These are phyloP conservation scores for Suhomyces canberraensis DNA, from an alignment of 805 yeast genomes.

Conservation along the genomic window DNA sequence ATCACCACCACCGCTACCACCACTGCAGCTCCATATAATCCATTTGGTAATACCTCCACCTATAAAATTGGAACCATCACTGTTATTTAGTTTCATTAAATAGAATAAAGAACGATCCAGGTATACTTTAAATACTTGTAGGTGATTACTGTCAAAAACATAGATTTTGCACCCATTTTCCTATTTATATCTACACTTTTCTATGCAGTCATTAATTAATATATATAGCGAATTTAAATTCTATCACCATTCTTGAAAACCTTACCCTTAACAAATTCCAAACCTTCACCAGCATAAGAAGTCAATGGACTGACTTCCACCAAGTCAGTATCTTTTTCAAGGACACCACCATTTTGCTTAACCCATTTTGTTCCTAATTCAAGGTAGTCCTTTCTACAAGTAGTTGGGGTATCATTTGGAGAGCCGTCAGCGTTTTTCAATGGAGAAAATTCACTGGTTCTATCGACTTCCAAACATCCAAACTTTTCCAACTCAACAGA, in stretches of 20 bases:
- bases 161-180: too few species aligned
- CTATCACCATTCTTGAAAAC: conserved; percentile 31
- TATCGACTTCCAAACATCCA: conserved; percentile 88
- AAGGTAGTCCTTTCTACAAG: conserved; percentile 67
- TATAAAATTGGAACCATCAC: background rate
- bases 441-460: conserved; percentile 87
- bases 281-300: conserved; percentile 74
- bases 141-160: too few species aligned
- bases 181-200: too few species aligned
- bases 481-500: conserved; percentile 65
- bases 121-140: too few species aligned
- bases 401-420: conserved; percentile 78
- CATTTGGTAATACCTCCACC: background rate
- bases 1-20: background rate
- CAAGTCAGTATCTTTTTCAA: conserved; percentile 41
- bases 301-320: conserved; percentile 79
- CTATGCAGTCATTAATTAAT: conserved; percentile 1
- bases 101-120: too few species aligned
- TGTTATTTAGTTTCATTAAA: too few species aligned
- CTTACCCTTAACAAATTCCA: conserved; percentile 53
- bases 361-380: conserved; percentile 75
- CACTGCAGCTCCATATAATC: background rate
- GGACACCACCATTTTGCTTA: conserved; percentile 59
- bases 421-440: conserved; percentile 87
- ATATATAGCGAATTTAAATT: conserved; percentile 9